phyloP scores from a whole-genome alignment of 2,329 filamentous ascomycete genomes.

The Ilyonectria mors-panacis region DNA sequence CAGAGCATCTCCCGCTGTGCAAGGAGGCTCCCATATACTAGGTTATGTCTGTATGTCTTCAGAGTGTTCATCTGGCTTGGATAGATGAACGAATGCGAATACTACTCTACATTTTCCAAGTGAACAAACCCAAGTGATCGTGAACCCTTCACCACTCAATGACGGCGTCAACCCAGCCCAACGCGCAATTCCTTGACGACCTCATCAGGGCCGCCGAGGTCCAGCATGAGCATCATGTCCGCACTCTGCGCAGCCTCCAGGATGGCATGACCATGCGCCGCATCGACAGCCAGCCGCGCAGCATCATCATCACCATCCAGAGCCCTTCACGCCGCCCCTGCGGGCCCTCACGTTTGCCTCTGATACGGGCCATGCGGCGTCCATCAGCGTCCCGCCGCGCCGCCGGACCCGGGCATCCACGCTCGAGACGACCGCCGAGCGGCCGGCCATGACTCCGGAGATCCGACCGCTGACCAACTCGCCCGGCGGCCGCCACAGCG shows the following conservation, averaged over 20 bases:
- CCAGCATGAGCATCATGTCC: constrained; percentile 54
- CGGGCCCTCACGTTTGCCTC: constrained; percentile 46
- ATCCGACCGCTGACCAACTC: constrained; percentile 42
- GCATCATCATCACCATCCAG: constrained; percentile 35
- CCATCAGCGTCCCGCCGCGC: constrained; percentile 24
- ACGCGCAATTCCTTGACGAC: constrained; percentile 51
- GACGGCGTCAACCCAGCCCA: constrained; percentile 33
- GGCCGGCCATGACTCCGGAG: constrained; percentile 44
- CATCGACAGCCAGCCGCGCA: constrained; percentile 37
- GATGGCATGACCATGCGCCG: constrained; percentile 43
- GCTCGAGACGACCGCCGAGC: constrained; percentile 46
- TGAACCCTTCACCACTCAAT: constrained; percentile 33
- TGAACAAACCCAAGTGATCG: constrained; percentile 10
- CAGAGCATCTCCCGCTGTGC: not conserved
- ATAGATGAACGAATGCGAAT: constrained; percentile 17
- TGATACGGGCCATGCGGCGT: constrained; percentile 21
- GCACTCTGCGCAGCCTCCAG: constrained; percentile 49
- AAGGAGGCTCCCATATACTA: not conserved
- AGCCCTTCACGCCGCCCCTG: constrained; percentile 49
- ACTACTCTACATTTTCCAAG: not conserved
- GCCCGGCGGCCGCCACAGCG: constrained; percentile 37
- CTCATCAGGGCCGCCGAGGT: constrained; percentile 52
- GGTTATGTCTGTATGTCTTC: not conserved
- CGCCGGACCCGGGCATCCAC: constrained; percentile 49
- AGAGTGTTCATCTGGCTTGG: not conserved